Conservation (phyloP, 2,329 filamentous ascomycete genomes). For the Boeremia exigua region DNA sequence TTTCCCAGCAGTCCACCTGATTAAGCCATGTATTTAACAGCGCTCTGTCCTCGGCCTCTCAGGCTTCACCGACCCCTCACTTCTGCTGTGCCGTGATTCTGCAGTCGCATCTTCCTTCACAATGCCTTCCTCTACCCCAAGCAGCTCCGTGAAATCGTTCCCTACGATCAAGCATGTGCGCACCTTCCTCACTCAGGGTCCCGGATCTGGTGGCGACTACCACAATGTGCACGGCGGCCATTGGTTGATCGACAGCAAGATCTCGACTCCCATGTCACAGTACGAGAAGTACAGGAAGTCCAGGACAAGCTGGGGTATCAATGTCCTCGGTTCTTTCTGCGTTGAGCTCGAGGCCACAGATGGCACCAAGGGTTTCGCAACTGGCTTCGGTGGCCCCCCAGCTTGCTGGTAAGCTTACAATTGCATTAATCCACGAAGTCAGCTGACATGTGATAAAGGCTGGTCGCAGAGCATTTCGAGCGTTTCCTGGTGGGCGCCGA, state of each 20-base stretch:
- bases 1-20: slow-evolving; percentile 17
- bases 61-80: slow-evolving; percentile 27
- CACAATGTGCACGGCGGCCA: slow-evolving; percentile 80
- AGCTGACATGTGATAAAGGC: slow-evolving; percentile 31
- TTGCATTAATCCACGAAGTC: neutral
- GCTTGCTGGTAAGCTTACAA: slow-evolving; percentile 72
- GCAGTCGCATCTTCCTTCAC: slow-evolving; percentile 13
- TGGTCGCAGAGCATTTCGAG: slow-evolving; percentile 91
- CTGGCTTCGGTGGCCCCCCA: slow-evolving; percentile 90
- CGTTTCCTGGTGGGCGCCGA: slow-evolving; percentile 88
- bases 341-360: slow-evolving; percentile 88
- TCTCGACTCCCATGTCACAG: slow-evolving; percentile 88
- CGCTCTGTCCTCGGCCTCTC: slow-evolving; percentile 18
- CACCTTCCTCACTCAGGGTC: slow-evolving; percentile 74
- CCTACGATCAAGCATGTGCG: slow-evolving; percentile 77
- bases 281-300: slow-evolving; percentile 89
- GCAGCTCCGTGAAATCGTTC: slow-evolving; percentile 59
- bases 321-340: slow-evolving; percentile 90
- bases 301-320: slow-evolving; percentile 93
- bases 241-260: slow-evolving; percentile 90
- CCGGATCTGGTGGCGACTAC: slow-evolving; percentile 74
- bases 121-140: slow-evolving; percentile 37
- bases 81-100: slow-evolving; percentile 6
- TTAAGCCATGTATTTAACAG: slow-evolving; percentile 29
- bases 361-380: slow-evolving; percentile 92